Base-by-base conservation (phyloP, 1,284 basidiomycete genomes). In the Microbotryomycetes sp. region DNA sequence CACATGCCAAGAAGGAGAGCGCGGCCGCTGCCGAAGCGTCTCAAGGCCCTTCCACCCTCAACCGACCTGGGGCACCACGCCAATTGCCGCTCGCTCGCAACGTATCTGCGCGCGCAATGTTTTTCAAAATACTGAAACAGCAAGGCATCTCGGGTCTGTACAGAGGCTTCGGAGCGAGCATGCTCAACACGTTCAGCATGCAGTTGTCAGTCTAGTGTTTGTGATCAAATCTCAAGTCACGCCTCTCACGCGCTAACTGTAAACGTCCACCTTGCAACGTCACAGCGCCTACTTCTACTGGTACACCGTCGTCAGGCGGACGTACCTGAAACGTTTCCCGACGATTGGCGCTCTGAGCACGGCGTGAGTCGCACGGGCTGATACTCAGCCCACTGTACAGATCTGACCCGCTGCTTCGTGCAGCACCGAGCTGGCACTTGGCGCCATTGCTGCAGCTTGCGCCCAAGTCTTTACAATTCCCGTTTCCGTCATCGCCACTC, bases 391-490 rank as follows among this genome's bases (percentile, higher is more conserved):
- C n/a, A n/a, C n/a, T n/a, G n/a, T n/a, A n/a, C n/a, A n/a, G n/a
- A n/a, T n/a, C n/a, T n/a, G n/a, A n/a, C 15, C 41, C 15, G 15
- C 41, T n/a, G n/a, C n/a, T n/a, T n/a, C n/a, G n/a, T 4, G 7
- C 59, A 73, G 72, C 3, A 84, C 86, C 50, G 92, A 97, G 75
- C 82, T 99, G 7, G 74, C 87, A 11, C 80, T 99, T 21, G 94
- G 96, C 26, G 96, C 96, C 0, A 73, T 89, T 6, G 94, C 96
- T 0, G 96, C 93, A 18, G 93, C 86, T 0, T 82, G 98, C 45
- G 93, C 93, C 5, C 96, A 98, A 76, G 87, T 98, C 67, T 98
- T 97, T 78, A 99, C 96, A 28, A 97, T 98, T 71, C 96, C 96
- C 28, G 93, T 98, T 23, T 85, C 90, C 23, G 93, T 98, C 59